Conservation (phyloP, 805 yeast genomes). For the Torulaspora quercuum region DNA sequence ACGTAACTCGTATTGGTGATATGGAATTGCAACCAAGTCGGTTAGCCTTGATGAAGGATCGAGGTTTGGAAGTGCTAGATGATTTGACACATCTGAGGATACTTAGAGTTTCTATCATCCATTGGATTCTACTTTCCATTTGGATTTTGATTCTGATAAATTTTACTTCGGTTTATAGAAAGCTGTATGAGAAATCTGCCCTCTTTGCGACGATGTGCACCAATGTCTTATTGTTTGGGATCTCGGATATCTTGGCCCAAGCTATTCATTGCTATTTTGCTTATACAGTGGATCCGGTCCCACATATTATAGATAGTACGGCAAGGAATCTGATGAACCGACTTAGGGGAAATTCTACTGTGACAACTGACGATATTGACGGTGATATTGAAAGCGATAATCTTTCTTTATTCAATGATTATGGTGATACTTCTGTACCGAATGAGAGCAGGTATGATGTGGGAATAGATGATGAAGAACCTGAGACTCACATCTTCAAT, state of each 20-base stretch:
- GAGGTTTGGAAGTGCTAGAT: constrained; percentile 1
- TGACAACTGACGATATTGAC: constrained; percentile 13
- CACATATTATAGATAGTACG: constrained; percentile 19
- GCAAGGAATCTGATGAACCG: constrained; percentile 14
- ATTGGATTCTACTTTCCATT: constrained; percentile 48
- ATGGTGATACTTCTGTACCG: constrained; percentile 20
- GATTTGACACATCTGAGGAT: constrained; percentile 23
- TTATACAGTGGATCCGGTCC: constrained; percentile 23
- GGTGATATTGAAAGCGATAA: constrained; percentile 23
- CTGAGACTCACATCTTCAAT: constrained; percentile 42
- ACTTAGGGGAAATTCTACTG: constrained; percentile 5
- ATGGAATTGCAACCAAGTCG: too few species aligned
- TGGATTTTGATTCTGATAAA: constrained; percentile 50
- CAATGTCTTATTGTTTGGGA: constrained; percentile 76
- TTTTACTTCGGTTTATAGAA: constrained; percentile 56
- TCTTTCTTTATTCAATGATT: constrained; percentile 31
- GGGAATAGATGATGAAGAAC: constrained; percentile 10
- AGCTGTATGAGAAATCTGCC: constrained; percentile 59
- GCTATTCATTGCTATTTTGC: constrained; percentile 45
- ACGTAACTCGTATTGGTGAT: too few species aligned
- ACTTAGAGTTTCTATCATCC: constrained; percentile 52
- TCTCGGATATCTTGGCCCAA: constrained; percentile 91
- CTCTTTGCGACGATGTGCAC: constrained; percentile 76
- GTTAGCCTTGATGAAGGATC: background rate
- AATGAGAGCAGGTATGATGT: constrained; percentile 5